Evolutionary conservation across 805 yeast species (phyloP).

Genomic region (Ogataea methylovora): DNA sequence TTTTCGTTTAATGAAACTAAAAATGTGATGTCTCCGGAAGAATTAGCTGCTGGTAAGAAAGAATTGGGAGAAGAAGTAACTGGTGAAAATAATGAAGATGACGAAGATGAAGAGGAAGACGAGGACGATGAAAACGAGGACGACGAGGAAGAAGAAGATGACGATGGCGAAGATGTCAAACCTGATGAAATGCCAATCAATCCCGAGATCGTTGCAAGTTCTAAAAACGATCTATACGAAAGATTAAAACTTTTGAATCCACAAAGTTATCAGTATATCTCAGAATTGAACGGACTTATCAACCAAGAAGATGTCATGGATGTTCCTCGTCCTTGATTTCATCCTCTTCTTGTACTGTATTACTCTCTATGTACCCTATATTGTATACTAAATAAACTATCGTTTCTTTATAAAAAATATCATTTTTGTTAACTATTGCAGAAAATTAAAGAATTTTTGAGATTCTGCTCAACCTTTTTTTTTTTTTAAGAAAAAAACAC

Average conservation of each 20-base stretch:
- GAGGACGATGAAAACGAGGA: conserved; percentile 4
- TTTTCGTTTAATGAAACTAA: conserved; percentile 20
- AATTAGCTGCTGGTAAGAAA: conserved; percentile 8
- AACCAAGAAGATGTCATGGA: conserved; percentile 24
- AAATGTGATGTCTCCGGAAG: conserved; percentile 12
- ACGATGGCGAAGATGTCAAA: conserved; percentile 24
- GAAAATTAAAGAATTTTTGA: too few relatives aligned
- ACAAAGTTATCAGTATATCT: conserved; percentile 25
- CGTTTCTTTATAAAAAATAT: too few relatives aligned
- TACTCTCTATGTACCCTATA: too few relatives aligned
- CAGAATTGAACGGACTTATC: conserved; percentile 28
- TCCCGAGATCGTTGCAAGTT: too few relatives aligned
- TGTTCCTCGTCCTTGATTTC: too few relatives aligned
- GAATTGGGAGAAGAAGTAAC: conserved; percentile 29
- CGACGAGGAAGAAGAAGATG: conserved; percentile 19
- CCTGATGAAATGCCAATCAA: too few relatives aligned
- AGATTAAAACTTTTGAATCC: conserved; percentile 31
- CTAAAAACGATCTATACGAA: conserved; percentile 25
- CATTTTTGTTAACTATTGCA: too few relatives aligned
- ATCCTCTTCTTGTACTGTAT: too few relatives aligned
- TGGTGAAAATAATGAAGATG: conserved; percentile 16
- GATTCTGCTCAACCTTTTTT: too few relatives aligned
- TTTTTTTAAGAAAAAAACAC: too few relatives aligned
- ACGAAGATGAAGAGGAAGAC: conserved; percentile 15
- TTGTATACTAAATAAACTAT: too few relatives aligned